Conservation (phyloP, 306 rosid species). For the Fragaria ananassa region DNA sequence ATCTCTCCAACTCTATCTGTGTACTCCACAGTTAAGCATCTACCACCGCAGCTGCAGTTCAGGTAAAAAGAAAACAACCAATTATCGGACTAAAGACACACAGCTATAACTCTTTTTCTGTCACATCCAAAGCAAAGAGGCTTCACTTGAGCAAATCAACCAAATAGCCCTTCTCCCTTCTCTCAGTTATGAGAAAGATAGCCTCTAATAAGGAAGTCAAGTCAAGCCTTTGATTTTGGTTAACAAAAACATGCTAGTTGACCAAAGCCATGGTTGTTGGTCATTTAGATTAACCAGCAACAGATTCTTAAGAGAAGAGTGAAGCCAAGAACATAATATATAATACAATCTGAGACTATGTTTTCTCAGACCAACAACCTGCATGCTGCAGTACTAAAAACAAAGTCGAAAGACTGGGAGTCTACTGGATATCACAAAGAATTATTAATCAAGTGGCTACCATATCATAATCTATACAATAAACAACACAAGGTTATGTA, state of each 20-base stretch:
- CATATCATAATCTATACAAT: slow-evolving; percentile 2
- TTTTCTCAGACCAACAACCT: not conserved
- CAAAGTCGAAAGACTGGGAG: not conserved
- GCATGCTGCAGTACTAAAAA: not conserved
- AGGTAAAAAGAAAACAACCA: not conserved
- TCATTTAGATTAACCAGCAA: not conserved
- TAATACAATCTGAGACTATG: not conserved
- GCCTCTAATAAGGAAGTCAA: not conserved
- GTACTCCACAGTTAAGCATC: slow-evolving; percentile 78
- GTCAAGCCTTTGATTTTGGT: not conserved
- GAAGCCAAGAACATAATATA: not conserved
- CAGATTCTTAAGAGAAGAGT: not conserved
- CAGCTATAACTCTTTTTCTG: not conserved
- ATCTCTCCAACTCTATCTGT: slow-evolving; percentile 80
- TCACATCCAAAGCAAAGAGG: not conserved
- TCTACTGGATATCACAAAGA: not conserved
- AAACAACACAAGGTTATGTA: slow-evolving; percentile 1
- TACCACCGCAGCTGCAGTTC: slow-evolving; percentile 79
- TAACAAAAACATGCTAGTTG: not conserved
- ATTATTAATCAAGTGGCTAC: not conserved
- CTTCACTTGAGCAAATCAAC: not conserved
- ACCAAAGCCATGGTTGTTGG: not conserved
- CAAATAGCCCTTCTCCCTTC: not conserved
- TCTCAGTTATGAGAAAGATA: not conserved
- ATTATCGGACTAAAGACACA: not conserved